Percentiles rank a stretch among this genome's conserved stretches.
These are phyloP conservation scores for Diplotaxis tenuifolia DNA, from an alignment of 345 rosid species.

Conservation along the genomic window DNA sequence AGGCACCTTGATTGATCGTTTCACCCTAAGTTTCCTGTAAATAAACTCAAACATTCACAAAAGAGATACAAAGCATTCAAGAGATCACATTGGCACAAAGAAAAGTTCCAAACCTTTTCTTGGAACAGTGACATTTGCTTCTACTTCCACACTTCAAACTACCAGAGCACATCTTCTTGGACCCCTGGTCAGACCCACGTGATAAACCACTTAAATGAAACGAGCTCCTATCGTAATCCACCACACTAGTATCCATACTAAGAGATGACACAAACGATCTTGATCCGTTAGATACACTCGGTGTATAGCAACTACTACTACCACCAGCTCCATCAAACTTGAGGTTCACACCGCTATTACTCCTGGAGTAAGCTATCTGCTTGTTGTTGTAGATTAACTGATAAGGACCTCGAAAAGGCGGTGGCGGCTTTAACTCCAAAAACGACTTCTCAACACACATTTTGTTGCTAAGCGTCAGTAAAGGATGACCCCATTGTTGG, in stretches of 20 bases:
- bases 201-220: slow-evolving; percentile 60
- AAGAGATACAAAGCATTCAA: not conserved
- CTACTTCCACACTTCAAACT: slow-evolving; percentile 52
- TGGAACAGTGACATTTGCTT: slow-evolving; percentile 78
- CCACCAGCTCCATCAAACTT: slow-evolving; percentile 59
- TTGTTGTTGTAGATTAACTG: slow-evolving; percentile 53
- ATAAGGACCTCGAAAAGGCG: slow-evolving; percentile 45
- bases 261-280: slow-evolving; percentile 66
- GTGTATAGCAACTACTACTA: slow-evolving; percentile 46
- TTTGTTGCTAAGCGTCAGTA: slow-evolving; percentile 26
- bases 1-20: slow-evolving; percentile 73
- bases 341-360: slow-evolving; percentile 53
- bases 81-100: not conserved
- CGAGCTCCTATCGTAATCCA: slow-evolving; percentile 47
- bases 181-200: slow-evolving; percentile 47
- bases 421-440: slow-evolving; percentile 46
- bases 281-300: slow-evolving; percentile 55
- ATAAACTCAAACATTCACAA: slow-evolving; percentile 9
- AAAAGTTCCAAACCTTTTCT: slow-evolving; percentile 51
- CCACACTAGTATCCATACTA: slow-evolving; percentile 60
- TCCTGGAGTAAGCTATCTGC: slow-evolving; percentile 48
- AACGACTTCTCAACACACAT: slow-evolving; percentile 46
- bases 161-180: slow-evolving; percentile 56
- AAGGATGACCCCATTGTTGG: too few species aligned
- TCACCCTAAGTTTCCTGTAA: slow-evolving; percentile 60